Evolutionary conservation across 2,329 filamentous ascomycete species (phyloP), one percentile per base, ranked within the genome.

Genomic region (Didymosphaeria variabile): DNA sequence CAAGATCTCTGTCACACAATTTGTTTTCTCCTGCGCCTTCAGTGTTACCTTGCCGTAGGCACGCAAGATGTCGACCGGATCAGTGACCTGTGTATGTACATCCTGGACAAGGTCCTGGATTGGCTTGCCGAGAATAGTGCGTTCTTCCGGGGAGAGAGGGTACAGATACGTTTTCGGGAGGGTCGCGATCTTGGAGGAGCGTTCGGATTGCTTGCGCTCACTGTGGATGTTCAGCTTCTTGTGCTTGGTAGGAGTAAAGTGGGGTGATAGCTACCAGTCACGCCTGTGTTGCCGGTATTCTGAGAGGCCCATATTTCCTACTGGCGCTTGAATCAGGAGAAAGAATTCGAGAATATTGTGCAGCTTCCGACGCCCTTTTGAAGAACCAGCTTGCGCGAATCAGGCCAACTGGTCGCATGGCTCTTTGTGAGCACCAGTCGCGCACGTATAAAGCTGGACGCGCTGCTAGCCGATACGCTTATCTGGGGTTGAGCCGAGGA

Each of bases 1-100:
- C 81, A 97, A 87, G 58, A 97, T 83, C 79, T 97, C 94, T 0
- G 94, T 97, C 13, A 96, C 80, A 73, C 92, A 96, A 77, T 97
- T 97, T 2, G 93, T 97, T 79, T 90, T 90, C 64, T 90, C 85
- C 38, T 97, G 94, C 1, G 93, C 94, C 72, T 89, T 90, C 55
- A 97, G 76, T 0, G 94, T 91, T 21, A 94, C 89, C 78, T 96
- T 97, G 71, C 91, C 91, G 76, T 97, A 98, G 12, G 93, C 88
- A 61, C 84, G 88, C n/a, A 97, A 87, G 50, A 97, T 86, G 63
- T 93, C 88, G 26, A 90, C 76, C 0, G 94, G 89, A 13, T 86
- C 84, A 52, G 88, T 82, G 56, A 83, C 79, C 47, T 88, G 86
- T n/a, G 87, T 85, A 34, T 94, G 92, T 3, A 97, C 91, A 80